Evolutionary conservation across 495 filamentous ascomycete species (phyloP).

Genomic region (Rhizodiscina lignyota): DNA sequence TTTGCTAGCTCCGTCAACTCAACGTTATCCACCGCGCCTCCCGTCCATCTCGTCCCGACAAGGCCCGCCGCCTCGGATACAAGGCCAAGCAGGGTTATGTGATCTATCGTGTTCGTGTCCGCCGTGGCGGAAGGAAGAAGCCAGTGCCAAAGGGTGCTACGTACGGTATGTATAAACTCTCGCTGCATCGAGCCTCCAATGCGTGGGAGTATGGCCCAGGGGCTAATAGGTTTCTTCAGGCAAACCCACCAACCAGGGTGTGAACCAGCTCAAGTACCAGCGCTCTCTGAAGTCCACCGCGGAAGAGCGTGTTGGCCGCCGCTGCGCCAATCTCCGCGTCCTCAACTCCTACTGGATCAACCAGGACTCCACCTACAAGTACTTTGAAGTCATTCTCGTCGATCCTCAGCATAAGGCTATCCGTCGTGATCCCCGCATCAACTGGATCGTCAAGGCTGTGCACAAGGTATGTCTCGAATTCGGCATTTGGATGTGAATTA

Average conservation of each 20-base stretch:
- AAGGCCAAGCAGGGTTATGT: conserved; percentile 99
- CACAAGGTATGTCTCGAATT: conserved; percentile 51
- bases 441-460: conserved; percentile 98
- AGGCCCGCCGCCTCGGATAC: conserved; percentile 98
- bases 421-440: conserved; percentile 96
- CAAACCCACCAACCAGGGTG: conserved; percentile 99
- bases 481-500: background rate
- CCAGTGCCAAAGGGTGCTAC: conserved; percentile 92
- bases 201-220: background rate
- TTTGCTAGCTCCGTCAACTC: conserved; percentile 87
- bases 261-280: conserved; percentile 99
- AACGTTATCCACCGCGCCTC: conserved; percentile 98
- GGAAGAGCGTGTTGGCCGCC: conserved; percentile 98
- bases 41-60: conserved; percentile 95
- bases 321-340: conserved; percentile 94
- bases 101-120: conserved; percentile 96
- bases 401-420: conserved; percentile 99
- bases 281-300: conserved; percentile 91
- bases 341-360: conserved; percentile 99
- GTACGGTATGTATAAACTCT: conserved; percentile 53
- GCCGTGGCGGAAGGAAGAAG: conserved; percentile 92
- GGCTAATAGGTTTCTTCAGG: conserved; percentile 31
- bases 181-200: background rate
- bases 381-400: conserved; percentile 98
- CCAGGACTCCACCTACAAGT: conserved; percentile 99